These are phyloP conservation scores for Russula compacta DNA, from an alignment of 768 basidiomycete species.

Conservation along the genomic window DNA sequence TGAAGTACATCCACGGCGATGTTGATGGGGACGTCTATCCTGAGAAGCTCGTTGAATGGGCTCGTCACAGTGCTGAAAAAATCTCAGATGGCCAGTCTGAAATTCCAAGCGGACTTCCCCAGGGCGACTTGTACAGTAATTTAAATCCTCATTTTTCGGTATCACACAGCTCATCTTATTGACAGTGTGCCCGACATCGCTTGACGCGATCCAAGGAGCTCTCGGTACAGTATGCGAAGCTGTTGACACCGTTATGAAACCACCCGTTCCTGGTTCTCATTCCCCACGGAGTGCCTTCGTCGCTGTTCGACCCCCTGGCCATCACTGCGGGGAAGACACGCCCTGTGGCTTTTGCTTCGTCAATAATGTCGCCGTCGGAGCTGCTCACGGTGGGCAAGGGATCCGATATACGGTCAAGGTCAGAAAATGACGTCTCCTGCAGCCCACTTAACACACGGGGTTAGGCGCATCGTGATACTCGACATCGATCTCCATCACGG, in stretches of 20 bases:
- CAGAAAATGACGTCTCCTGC: not conserved
- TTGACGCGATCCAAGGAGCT: constrained; percentile 73
- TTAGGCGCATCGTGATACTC: constrained; percentile 75
- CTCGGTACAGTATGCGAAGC: constrained; percentile 82
- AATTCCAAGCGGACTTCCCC: constrained; percentile 62
- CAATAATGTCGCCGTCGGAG: constrained; percentile 86
- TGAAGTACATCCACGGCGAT: constrained; percentile 68
- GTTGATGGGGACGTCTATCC: constrained; percentile 59
- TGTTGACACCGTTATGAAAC: constrained; percentile 53
- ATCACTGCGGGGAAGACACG: constrained; percentile 86
- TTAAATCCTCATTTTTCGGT: not conserved
- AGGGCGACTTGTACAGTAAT: constrained; percentile 76
- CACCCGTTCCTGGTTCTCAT: not conserved
- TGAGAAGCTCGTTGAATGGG: constrained; percentile 52
- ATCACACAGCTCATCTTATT: not conserved
- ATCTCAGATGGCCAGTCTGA: constrained; percentile 58
- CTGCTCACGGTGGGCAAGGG: constrained; percentile 66
- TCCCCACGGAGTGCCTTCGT: constrained; percentile 52
- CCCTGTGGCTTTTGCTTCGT: constrained; percentile 94
- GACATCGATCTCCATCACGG: constrained; percentile 94
- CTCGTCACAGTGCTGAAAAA: constrained; percentile 48
- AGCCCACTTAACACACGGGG: constrained; percentile 76
- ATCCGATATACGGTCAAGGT: not conserved
- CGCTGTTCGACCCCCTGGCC: constrained; percentile 82
- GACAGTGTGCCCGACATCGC: constrained; percentile 68